A percentile compares a stretch with the other conserved stretches of the same genome.
Conservation (phyloP, 2,329 filamentous ascomycete species). For the Canariomyces notabilis region DNA sequence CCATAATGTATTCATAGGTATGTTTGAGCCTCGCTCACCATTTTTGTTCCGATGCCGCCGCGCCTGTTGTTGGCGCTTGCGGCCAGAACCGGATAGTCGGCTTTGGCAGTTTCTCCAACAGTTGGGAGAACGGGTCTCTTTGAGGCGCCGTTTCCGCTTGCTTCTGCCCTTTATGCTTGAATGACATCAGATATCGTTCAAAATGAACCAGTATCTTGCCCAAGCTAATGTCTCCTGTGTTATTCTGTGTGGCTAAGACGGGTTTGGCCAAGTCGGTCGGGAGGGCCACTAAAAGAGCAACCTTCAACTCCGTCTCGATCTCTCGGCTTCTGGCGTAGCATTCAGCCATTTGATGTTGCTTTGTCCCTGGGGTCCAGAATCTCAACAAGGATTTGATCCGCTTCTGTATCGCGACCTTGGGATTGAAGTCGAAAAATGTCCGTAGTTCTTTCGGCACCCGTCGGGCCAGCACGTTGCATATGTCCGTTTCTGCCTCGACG, state of each 20-base stretch:
- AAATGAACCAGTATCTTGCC: too few relatives aligned
- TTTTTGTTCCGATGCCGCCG: background rate
- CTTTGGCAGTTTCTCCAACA: background rate
- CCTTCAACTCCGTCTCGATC: background rate
- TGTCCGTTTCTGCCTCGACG: background rate
- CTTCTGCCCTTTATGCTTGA: background rate
- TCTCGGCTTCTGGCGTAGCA: background rate
- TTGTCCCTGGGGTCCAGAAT: background rate
- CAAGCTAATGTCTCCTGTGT: too few relatives aligned
- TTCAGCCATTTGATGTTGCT: background rate
- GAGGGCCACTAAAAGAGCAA: background rate
- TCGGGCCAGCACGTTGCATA: conserved; percentile 4
- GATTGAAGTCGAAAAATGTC: background rate
- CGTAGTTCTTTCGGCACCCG: conserved; percentile 2
- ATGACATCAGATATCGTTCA: background rate
- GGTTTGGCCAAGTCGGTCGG: background rate
- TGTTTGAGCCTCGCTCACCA: background rate
- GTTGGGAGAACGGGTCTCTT: conserved; percentile 1
- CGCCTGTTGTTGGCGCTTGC: background rate
- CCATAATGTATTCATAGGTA: too few relatives aligned
- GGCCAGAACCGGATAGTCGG: background rate
- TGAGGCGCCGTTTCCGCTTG: background rate
- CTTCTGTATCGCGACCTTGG: background rate
- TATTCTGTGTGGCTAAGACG: background rate
- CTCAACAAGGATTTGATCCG: background rate